These are phyloP conservation scores for Trifolium repens DNA, from an alignment of 306 rosid species.

Conservation along the genomic window DNA sequence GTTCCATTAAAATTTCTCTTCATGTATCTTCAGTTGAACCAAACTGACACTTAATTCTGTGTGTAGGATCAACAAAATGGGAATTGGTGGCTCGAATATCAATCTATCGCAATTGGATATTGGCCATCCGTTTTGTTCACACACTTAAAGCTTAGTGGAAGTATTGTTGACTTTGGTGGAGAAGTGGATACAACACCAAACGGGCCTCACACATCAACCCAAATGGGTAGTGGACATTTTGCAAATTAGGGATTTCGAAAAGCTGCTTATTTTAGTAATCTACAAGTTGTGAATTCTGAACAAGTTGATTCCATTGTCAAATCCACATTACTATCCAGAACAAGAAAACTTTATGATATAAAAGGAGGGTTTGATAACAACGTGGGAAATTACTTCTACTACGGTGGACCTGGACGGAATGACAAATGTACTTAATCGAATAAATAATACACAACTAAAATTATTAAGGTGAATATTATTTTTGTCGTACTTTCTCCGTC, in stretches of 20 bases:
- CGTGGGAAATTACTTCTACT: conserved; percentile 91
- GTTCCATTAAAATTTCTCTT: too few species aligned
- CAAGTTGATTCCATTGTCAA: conserved; percentile 64
- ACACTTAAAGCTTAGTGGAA: conserved; percentile 68
- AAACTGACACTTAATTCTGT: too few species aligned
- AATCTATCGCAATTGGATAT: conserved; percentile 72
- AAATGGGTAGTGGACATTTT: conserved; percentile 96
- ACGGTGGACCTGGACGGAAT: conserved; percentile 95
- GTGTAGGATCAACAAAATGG: conserved; percentile 84
- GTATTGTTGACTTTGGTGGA: conserved; percentile 86
- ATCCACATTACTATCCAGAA: conserved; percentile 68
- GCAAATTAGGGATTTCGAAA: conserved; percentile 72
- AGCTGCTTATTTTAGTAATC: conserved; percentile 76
- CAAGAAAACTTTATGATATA: conserved; percentile 80
- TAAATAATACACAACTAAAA: too few species aligned
- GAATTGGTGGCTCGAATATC: conserved; percentile 92
- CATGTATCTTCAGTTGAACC: too few species aligned
- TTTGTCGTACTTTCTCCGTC: too few species aligned
- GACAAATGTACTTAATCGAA: conserved; percentile 64
- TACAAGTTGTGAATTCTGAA: conserved; percentile 88
- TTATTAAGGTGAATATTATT: too few species aligned
- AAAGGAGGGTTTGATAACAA: conserved; percentile 70
- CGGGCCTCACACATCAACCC: conserved; percentile 65
- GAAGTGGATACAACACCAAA: conserved; percentile 71
- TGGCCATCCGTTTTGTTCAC: conserved; percentile 90